Conservation (phyloP, 139 green algal species). For the Chlamydomonas incerta region DNA sequence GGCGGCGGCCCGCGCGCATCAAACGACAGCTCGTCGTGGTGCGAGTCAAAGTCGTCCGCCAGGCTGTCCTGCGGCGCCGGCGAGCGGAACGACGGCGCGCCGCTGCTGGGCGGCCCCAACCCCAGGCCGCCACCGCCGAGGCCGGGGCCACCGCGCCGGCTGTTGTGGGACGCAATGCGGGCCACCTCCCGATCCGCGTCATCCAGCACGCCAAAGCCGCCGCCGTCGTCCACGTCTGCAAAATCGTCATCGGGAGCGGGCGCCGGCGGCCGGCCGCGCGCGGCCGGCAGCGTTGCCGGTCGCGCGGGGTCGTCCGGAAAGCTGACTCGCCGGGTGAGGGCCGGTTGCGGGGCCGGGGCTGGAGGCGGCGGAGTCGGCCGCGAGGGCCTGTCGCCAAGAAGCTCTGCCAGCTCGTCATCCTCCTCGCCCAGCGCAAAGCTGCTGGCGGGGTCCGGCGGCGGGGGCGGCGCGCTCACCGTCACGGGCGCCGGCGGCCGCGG, state of each 20-base stretch:
- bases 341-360: not conserved
- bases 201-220: not conserved
- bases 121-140: not conserved
- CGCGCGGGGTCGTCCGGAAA: constrained; percentile 3
- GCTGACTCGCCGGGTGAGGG: not conserved
- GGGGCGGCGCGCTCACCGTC: not conserved
- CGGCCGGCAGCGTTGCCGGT: not conserved
- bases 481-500: not conserved
- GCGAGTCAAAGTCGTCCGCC: not conserved
- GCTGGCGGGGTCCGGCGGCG: not conserved
- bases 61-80: constrained; percentile 2
- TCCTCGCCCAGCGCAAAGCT: constrained; percentile 4
- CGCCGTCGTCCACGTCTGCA: not conserved
- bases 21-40: not conserved
- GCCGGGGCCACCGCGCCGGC: not conserved
- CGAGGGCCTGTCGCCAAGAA: not conserved
- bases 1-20: not conserved
- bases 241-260: not conserved
- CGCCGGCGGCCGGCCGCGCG: not conserved
- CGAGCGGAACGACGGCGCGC: not conserved
- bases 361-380: not conserved
- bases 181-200: constrained; percentile 16
- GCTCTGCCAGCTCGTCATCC: constrained; percentile 24
- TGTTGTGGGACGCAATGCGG: not conserved
- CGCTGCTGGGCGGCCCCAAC: not conserved